Base-by-base conservation (phyloP, 2,329 filamentous ascomycete genomes). In the Lachnum nothofagi region DNA sequence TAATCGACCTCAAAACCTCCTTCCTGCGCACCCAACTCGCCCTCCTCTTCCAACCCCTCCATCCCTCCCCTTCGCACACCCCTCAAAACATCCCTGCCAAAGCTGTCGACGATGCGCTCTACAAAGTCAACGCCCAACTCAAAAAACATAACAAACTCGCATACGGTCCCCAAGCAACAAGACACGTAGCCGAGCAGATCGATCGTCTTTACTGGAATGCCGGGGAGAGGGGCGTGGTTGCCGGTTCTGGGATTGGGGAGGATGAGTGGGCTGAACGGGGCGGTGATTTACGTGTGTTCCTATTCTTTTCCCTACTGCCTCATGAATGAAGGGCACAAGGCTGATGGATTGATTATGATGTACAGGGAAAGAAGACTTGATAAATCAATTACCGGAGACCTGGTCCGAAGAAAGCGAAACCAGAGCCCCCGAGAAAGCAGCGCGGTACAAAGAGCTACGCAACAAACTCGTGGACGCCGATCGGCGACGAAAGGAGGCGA, bases 141-240 rank as follows among this genome's bases (percentile, higher is more conserved):
- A 76, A 78, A 55, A 80, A 84, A 57, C 85, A 89, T 63, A 76
- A 76, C 24, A 78, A 78, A 29, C 76, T 81, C 47, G 80, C 81
- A 4, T 87, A 87, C 63, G 76, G 81, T 14, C 77, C 82, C 0
- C 82, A 85, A 58, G 82, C 84, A n/a, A 80, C 77, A 44, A 77
- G 84, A 29, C 82, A 86, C 59, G 77, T 88, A 16, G 83, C 85
- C 2, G 83, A 87, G 69, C 85, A 89, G 68, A 80, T 89, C 35
- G 82, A 86, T 65, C 67, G 68, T 41, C 68, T 86, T 38, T 88
- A 88, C 64, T 75, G 76, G 65, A 68, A 71, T 35, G 68, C 69
- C 1, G 74, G 69, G 5, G 70, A 71, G 37, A 63, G 65, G 16
- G 61, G 56, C 0, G 61, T 61, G 1, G 52, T 57, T 10, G 52